Conservation (phyloP, 2,329 filamentous ascomycete genomes). For the Fusarium tjaetaba region DNA sequence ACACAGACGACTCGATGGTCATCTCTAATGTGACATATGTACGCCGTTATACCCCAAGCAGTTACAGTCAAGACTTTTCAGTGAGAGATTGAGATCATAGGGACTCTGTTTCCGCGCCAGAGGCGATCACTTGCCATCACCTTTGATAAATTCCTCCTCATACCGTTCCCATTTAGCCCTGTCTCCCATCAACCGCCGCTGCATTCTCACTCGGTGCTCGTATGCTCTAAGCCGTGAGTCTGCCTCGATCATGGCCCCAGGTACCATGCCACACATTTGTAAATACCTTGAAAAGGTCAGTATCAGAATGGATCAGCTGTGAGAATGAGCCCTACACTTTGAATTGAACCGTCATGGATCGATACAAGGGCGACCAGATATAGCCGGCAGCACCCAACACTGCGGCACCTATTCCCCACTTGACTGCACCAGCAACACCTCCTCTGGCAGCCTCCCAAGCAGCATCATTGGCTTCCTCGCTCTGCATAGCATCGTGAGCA, state of each 20-base stretch:
- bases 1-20: slow-evolving; percentile 33
- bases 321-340: slow-evolving; percentile 69
- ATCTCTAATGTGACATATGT: slow-evolving; percentile 31
- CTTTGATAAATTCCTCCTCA: slow-evolving; percentile 66
- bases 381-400: slow-evolving; percentile 71
- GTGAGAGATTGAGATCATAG: not conserved
- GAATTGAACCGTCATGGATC: slow-evolving; percentile 77
- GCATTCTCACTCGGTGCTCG: slow-evolving; percentile 71
- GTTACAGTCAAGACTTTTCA: slow-evolving; percentile 8
- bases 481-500: slow-evolving; percentile 63
- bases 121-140: slow-evolving; percentile 49
- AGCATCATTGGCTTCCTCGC: slow-evolving; percentile 74
- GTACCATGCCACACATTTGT: slow-evolving; percentile 87
- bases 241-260: slow-evolving; percentile 80
- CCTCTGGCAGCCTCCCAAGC: slow-evolving; percentile 77
- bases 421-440: slow-evolving; percentile 72
- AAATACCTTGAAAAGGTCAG: slow-evolving; percentile 67
- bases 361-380: slow-evolving; percentile 75
- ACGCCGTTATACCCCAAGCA: slow-evolving; percentile 24
- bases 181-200: slow-evolving; percentile 71
- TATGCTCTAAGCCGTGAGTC: slow-evolving; percentile 74
- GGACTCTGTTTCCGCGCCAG: not conserved
- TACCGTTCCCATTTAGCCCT: slow-evolving; percentile 75
- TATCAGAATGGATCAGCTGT: not conserved
- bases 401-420: slow-evolving; percentile 76